Percentiles rank a stretch among this genome's conserved stretches.
These are phyloP conservation scores for Theileria sp. DNA, from an alignment of 169 alveolate species.

Conservation along the genomic window DNA sequence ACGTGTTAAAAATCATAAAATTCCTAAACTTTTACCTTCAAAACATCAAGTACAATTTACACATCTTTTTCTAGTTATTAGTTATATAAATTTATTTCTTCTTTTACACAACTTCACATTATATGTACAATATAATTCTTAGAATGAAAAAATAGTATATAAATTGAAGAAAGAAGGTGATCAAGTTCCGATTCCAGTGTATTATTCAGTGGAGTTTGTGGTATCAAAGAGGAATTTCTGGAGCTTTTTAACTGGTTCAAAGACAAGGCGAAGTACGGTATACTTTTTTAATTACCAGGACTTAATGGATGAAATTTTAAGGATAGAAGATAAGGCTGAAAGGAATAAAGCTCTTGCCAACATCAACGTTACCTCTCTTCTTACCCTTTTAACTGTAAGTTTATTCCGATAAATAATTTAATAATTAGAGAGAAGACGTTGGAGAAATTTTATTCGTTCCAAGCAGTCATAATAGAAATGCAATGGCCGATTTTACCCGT, in stretches of 20 bases:
- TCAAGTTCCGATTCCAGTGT: constrained; percentile 13
- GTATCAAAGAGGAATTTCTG: not conserved
- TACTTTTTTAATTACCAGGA: constrained; percentile 46
- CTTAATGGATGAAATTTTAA: constrained; percentile 5
- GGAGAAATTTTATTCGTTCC: not conserved
- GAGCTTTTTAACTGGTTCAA: not conserved
- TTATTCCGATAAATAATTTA: not conserved
- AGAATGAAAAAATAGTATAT: not conserved
- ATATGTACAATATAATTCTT: not conserved
- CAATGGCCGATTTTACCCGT: not conserved
- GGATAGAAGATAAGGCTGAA: constrained; percentile 9
- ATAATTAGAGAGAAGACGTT: not conserved
- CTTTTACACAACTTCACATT: not conserved
- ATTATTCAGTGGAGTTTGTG: not conserved
- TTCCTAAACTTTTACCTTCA: not conserved
- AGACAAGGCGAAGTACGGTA: not conserved
- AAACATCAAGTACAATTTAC: not conserved
- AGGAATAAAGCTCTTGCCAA: constrained; percentile 22
- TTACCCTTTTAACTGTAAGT: constrained; percentile 36
- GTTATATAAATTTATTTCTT: not conserved
- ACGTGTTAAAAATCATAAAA: not conserved
- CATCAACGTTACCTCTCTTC: constrained; percentile 33
- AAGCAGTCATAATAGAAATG: not conserved
- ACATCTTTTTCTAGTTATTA: not conserved
- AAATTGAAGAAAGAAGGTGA: not conserved